Evolutionary conservation across 352 stramenopile genomes (phyloP).

Genomic region (Pythium folliculosum): DNA sequence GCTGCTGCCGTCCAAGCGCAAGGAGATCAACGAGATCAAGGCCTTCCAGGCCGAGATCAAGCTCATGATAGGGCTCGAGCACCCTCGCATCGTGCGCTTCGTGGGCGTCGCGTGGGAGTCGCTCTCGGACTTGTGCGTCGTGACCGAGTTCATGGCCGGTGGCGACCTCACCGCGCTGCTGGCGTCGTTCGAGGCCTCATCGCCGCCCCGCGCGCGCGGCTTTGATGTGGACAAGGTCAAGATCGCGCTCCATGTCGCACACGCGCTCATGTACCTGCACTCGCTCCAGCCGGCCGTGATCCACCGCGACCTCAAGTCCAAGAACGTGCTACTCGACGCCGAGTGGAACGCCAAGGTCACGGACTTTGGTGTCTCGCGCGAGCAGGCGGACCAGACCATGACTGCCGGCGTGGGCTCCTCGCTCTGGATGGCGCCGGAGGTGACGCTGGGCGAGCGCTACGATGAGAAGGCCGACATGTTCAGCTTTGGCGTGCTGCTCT

Average conservation of each 20-base stretch:
- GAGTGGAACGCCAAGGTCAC: slow-evolving; percentile 49
- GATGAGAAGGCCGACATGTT: slow-evolving; percentile 57
- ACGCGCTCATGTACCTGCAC: slow-evolving; percentile 55
- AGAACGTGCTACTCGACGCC: slow-evolving; percentile 32
- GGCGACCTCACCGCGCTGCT: slow-evolving; percentile 27
- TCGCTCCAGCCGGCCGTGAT: slow-evolving; percentile 31
- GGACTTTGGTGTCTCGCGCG: slow-evolving; percentile 47
- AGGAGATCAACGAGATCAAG: slow-evolving; percentile 16
- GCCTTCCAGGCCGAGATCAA: slow-evolving; percentile 32
- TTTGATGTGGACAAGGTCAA: slow-evolving; percentile 47
- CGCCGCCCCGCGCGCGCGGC: slow-evolving; percentile 24
- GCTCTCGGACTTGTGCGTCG: slow-evolving; percentile 43
- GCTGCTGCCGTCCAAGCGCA: slow-evolving; percentile 35
- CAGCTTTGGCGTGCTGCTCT: slow-evolving; percentile 57
- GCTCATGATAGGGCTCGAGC: slow-evolving; percentile 32
- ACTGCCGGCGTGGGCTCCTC: slow-evolving; percentile 24
- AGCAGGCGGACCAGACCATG: slow-evolving; percentile 26
- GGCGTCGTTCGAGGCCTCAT: slow-evolving; percentile 5
- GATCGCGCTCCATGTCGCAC: slow-evolving; percentile 47
- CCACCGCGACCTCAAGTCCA: slow-evolving; percentile 47
- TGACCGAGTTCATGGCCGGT: slow-evolving; percentile 38
- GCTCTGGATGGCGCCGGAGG: slow-evolving; percentile 33
- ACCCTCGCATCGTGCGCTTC: slow-evolving; percentile 48
- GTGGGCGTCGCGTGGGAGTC: slow-evolving; percentile 56
- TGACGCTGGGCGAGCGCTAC: slow-evolving; percentile 41